These are phyloP conservation scores for Aechmea fasciata DNA, from an alignment of 176 grass and related monocot species.

Conservation along the genomic window DNA sequence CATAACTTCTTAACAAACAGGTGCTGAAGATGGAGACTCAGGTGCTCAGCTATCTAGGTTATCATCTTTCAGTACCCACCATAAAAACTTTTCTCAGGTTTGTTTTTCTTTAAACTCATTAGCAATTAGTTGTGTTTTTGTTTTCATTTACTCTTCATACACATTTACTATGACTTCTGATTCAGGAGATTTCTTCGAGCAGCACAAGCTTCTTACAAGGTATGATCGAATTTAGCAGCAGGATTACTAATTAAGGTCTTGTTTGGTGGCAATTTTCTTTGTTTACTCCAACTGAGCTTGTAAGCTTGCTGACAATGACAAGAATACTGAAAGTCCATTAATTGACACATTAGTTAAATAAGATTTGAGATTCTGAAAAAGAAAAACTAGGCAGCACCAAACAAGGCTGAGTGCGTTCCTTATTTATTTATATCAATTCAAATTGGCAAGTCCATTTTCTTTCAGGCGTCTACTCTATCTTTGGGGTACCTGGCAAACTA, in stretches of 20 bases:
- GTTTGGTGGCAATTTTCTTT: too few relatives aligned
- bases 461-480: conserved; percentile 32
- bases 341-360: too few relatives aligned
- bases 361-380: too few relatives aligned
- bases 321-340: background rate
- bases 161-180: background rate
- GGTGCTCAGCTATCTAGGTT: conserved; percentile 50
- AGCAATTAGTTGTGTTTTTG: background rate
- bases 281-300: background rate
- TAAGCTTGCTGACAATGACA: background rate
- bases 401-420: background rate
- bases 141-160: background rate
- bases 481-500: conserved; percentile 66
- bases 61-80: conserved; percentile 73
- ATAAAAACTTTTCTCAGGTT: conserved; percentile 83
- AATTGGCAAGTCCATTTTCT: background rate
- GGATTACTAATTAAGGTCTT: too few relatives aligned
- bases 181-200: conserved; percentile 88
- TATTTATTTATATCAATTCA: background rate
- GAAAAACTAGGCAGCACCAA: too few relatives aligned
- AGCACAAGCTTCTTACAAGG: conserved; percentile 50
- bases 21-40: conserved; percentile 74
- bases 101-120: background rate
- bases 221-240: conserved; percentile 13
- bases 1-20: conserved; percentile 32